Evolutionary conservation across 768 basidiomycete genomes (phyloP), one percentile per base, ranked within the genome.

Genomic region (Cubamyces sp.): DNA sequence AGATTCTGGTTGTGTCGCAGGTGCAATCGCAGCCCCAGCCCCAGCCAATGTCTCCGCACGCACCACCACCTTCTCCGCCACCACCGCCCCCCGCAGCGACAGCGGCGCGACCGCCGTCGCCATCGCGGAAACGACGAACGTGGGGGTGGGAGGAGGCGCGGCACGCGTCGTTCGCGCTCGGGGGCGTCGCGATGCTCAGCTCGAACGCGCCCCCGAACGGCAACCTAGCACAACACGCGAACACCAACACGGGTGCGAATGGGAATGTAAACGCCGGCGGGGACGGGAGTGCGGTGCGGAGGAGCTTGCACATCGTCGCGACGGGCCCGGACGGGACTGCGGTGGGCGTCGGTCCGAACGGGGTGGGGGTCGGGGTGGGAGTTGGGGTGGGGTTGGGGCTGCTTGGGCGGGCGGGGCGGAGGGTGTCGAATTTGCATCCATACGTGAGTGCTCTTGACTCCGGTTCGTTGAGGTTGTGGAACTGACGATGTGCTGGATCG

Each of bases 351-450:
- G 37, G 54, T n/a, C 48, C 45, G 19, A 54, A 40, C 16, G 53
- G 52, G 11, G 42, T 40, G 16, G 49, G 47, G 39, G 54, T 12
- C n/a, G 60, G 53, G 42, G 46, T 56, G 26, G 58, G 64, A 43
- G 26, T 58, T 54, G 59, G 60, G 26, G 23, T 46, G 55, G 37
- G 42, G n/a, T 4, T 47, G 56, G 43, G 56, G 14, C 16, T 51
- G 49, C 34, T 14, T 18, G 34, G 51, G 39, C 37, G 21, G 8
- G 54, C 25, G 15, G 39, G 12, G 50, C 15, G 64, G 47, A 53
- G 55, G 62, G 54, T 42, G 57, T 53, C 65, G 58, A 65, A 28
- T 40, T 41, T 73, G 54, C 73, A 76, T 55, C 74, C 73, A 18
- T 73, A 75, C 55, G 74, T 75, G 63, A 67, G 70, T 66, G 30